Conservation (phyloP, 768 basidiomycete genomes). For the Fomitopsis pulvina region DNA sequence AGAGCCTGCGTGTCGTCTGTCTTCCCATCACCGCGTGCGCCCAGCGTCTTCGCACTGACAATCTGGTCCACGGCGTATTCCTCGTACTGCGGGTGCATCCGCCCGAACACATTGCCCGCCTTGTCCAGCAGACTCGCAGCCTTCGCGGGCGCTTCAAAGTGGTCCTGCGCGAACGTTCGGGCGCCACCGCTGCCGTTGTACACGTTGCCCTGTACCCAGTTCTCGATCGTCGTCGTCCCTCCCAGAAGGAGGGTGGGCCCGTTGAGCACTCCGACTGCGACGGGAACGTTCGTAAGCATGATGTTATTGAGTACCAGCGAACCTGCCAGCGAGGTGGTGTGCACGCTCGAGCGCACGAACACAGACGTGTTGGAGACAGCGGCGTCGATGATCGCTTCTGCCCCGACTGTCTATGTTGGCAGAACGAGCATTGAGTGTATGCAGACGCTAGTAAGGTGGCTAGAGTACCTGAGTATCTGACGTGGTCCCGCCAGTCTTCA, state of each 20-base stretch:
- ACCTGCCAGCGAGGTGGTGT: constrained; percentile 41
- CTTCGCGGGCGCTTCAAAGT: constrained; percentile 44
- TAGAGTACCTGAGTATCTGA: constrained; percentile 33
- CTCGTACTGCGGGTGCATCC: constrained; percentile 61
- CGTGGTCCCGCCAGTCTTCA: constrained; percentile 44
- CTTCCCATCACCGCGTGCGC: constrained; percentile 67
- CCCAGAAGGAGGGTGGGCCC: constrained; percentile 52
- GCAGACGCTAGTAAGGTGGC: not conserved
- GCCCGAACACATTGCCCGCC: constrained; percentile 57
- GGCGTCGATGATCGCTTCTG: constrained; percentile 60
- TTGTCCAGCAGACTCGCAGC: constrained; percentile 50
- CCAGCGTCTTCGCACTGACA: constrained; percentile 63
- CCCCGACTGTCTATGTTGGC: constrained; percentile 54
- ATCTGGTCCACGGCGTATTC: constrained; percentile 56
- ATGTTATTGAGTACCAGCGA: constrained; percentile 65
- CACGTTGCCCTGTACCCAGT: constrained; percentile 77
- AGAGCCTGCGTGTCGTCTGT: constrained; percentile 74
- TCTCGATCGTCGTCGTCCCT: constrained; percentile 49
- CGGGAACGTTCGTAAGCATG: constrained; percentile 50
- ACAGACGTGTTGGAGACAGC: constrained; percentile 52
- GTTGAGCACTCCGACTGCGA: constrained; percentile 49
- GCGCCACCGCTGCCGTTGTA: constrained; percentile 44
- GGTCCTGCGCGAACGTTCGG: constrained; percentile 43
- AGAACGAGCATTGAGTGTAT: constrained; percentile 3
- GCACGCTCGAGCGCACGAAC: constrained; percentile 48